A percentile compares a stretch with the other conserved stretches of the same genome.
Evolutionary conservation across 176 grass and related monocot species (phyloP).

Genomic region (Cocos nucifera): DNA sequence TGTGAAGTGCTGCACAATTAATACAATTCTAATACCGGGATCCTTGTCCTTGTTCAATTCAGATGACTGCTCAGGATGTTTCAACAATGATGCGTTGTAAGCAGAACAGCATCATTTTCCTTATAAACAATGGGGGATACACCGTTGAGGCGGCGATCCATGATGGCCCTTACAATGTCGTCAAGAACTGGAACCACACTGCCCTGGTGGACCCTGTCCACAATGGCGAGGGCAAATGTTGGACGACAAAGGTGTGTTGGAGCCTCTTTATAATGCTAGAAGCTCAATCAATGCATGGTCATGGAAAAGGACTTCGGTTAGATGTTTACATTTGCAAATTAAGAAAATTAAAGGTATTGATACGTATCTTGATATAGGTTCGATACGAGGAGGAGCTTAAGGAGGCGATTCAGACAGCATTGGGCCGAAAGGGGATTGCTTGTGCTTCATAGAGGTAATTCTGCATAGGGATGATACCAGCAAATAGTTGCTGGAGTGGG

Average conservation of each 20-base stretch:
- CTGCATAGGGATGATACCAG: slow-evolving; percentile 6
- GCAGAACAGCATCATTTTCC: slow-evolving; percentile 19
- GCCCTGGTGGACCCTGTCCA: slow-evolving; percentile 11
- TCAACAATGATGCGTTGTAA: slow-evolving; percentile 18
- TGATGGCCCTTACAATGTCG: slow-evolving; percentile 16
- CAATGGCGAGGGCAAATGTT: slow-evolving; percentile 18
- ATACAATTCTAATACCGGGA: too few species aligned
- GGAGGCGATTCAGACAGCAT: slow-evolving; percentile 2
- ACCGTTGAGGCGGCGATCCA: slow-evolving; percentile 18
- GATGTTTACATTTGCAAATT: too few species aligned
- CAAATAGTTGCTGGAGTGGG: slow-evolving; percentile 11
- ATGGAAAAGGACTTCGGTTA: too few species aligned
- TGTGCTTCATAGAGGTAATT: slow-evolving; percentile 13
- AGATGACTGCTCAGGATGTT: slow-evolving; percentile 17
- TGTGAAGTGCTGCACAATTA: too few species aligned
- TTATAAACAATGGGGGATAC: slow-evolving; percentile 23
- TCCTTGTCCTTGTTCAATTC: too few species aligned
- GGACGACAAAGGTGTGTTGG: slow-evolving; percentile 3
- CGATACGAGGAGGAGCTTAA: slow-evolving; percentile 8
- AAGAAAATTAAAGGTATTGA: too few species aligned
- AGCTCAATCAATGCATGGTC: too few species aligned
- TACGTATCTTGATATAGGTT: neutral
- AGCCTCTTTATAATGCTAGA: too few species aligned
- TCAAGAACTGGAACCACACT: slow-evolving; percentile 29
- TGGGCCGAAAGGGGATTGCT: slow-evolving; percentile 2